Percentiles rank a stretch among this genome's conserved stretches.
Conservation (phyloP, 768 basidiomycete species). For the Harrya chromipes region DNA sequence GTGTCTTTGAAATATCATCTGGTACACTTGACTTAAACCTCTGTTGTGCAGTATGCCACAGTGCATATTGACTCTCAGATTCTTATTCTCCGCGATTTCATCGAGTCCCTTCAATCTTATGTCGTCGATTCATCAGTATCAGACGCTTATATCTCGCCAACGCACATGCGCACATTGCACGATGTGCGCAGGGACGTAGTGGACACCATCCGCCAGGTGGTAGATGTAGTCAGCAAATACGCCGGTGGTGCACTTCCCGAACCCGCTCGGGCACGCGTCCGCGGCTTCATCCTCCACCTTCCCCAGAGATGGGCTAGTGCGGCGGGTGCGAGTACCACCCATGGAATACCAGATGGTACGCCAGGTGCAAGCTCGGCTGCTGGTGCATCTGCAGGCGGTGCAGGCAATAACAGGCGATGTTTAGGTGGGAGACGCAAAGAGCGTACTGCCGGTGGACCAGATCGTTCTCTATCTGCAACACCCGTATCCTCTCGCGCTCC, state of each 20-base stretch:
- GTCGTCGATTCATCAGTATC: slow-evolving; percentile 23
- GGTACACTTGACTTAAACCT: neutral
- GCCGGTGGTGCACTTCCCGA: slow-evolving; percentile 86
- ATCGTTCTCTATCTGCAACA: slow-evolving; percentile 30
- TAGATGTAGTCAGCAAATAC: slow-evolving; percentile 82
- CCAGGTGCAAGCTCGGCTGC: slow-evolving; percentile 37
- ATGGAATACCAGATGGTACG: slow-evolving; percentile 25
- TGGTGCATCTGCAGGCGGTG: slow-evolving; percentile 28
- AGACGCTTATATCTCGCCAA: slow-evolving; percentile 38
- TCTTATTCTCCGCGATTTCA: slow-evolving; percentile 78
- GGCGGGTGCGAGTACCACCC: slow-evolving; percentile 23
- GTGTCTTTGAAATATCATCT: slow-evolving; percentile 18
- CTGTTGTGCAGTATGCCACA: slow-evolving; percentile 67
- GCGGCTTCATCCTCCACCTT: slow-evolving; percentile 74
- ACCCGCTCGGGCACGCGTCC: slow-evolving; percentile 70
- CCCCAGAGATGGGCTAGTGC: slow-evolving; percentile 75
- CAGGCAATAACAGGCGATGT: slow-evolving; percentile 17
- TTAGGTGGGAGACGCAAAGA: slow-evolving; percentile 31
- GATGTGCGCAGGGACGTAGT: slow-evolving; percentile 80
- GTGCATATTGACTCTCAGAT: slow-evolving; percentile 86
- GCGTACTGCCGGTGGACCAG: slow-evolving; percentile 36
- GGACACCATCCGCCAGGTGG: slow-evolving; percentile 85
- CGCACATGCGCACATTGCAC: slow-evolving; percentile 64
- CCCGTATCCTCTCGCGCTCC: slow-evolving; percentile 35
- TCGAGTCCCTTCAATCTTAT: slow-evolving; percentile 56